phyloP scores from a whole-genome alignment of 495 filamentous ascomycete species.

The Cladorrhinum samala region DNA sequence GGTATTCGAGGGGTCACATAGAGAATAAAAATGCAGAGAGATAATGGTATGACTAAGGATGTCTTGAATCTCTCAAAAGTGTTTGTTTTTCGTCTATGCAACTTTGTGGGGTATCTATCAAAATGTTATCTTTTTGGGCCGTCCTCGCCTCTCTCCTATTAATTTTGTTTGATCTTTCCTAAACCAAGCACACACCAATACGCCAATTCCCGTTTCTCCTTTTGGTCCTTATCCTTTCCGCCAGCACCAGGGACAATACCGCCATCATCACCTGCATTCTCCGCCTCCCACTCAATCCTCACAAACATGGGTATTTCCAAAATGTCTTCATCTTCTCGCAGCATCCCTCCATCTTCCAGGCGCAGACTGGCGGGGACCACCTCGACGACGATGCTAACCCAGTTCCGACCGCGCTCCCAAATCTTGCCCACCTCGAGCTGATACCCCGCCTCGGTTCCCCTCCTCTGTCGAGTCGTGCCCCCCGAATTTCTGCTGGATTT shows the following conservation, averaged over 20 bases:
- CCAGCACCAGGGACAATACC: conserved; percentile 25
- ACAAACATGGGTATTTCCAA: conserved; percentile 94
- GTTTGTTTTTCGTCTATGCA: neutral
- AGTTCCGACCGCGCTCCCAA: conserved; percentile 92
- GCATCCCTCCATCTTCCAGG: conserved; percentile 8
- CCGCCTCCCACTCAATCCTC: conserved; percentile 84
- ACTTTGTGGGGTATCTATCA: neutral
- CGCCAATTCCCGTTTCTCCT: conserved; percentile 66
- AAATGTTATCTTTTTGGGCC: neutral
- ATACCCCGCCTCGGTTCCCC: conserved; percentile 40
- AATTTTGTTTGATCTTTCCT: conserved; percentile 58
- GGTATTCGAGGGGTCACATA: too few relatives aligned
- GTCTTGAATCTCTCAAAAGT: neutral
- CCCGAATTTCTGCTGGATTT: neutral
- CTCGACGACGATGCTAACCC: conserved; percentile 87
- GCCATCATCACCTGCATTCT: conserved; percentile 66
- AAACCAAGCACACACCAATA: conserved; percentile 94
- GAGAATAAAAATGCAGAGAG: too few relatives aligned
- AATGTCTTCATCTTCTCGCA: conserved; percentile 76
- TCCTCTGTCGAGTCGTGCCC: conserved; percentile 33
- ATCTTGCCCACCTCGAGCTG: conserved; percentile 87
- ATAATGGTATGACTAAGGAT: too few relatives aligned
- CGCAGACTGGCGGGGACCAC: conserved; percentile 64
- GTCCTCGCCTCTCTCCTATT: neutral
- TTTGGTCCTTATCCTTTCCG: conserved; percentile 36